Conservation (phyloP, 768 basidiomycete species). For the Ramaria rubella region DNA sequence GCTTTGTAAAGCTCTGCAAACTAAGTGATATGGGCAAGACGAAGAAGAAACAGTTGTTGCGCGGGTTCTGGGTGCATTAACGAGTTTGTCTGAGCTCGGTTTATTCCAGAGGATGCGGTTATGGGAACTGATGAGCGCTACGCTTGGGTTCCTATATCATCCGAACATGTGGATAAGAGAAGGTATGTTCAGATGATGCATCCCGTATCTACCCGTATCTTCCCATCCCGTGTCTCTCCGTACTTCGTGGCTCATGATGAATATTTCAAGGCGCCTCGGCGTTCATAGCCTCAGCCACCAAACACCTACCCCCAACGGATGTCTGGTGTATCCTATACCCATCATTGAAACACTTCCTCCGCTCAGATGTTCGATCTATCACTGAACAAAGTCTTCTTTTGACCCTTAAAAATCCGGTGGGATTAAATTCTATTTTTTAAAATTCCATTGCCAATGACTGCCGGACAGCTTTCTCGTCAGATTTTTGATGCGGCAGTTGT, state of each 20-base stretch:
- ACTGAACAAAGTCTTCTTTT: slow-evolving; percentile 69
- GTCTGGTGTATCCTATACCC: slow-evolving; percentile 98
- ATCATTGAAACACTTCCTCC: slow-evolving; percentile 76
- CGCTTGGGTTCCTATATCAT: slow-evolving; percentile 86
- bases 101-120: slow-evolving; percentile 92
- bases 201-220: background rate
- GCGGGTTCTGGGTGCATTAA: slow-evolving; percentile 79
- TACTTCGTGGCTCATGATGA: background rate
- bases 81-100: slow-evolving; percentile 83
- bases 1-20: background rate
- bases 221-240: background rate
- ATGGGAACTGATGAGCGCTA: slow-evolving; percentile 91
- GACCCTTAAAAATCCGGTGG: slow-evolving; percentile 72
- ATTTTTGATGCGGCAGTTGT: slow-evolving; percentile 80
- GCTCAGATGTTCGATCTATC: slow-evolving; percentile 71
- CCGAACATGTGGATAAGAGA: slow-evolving; percentile 95
- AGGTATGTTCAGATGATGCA: slow-evolving; percentile 39
- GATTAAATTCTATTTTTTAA: slow-evolving; percentile 20
- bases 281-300: slow-evolving; percentile 81
- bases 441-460: background rate
- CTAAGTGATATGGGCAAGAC: slow-evolving; percentile 41
- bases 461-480: slow-evolving; percentile 47
- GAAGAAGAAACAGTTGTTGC: slow-evolving; percentile 93
- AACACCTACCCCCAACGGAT: slow-evolving; percentile 78
- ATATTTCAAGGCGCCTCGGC: slow-evolving; percentile 62